phyloP scores from a whole-genome alignment of 495 filamentous ascomycete species.

The Thozetella sp. region DNA sequence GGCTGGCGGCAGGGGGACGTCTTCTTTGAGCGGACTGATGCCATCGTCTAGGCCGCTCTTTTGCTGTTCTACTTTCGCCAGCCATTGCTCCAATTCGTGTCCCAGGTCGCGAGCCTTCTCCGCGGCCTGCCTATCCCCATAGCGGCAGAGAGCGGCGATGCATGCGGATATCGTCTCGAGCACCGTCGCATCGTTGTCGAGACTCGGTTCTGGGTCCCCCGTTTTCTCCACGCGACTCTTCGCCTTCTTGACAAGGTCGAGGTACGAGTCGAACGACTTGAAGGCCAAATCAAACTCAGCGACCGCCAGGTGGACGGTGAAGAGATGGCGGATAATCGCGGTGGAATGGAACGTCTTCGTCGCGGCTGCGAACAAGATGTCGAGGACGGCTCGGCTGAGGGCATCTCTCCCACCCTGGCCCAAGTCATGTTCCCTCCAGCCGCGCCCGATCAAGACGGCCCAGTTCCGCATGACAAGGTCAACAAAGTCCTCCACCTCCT shows the following conservation, averaged over 20 bases:
- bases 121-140: conserved; percentile 71
- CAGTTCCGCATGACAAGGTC: conserved; percentile 83
- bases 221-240: conserved; percentile 80
- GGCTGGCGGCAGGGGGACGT: conserved; percentile 19
- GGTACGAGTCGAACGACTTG: conserved; percentile 85
- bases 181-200: conserved; percentile 77
- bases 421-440: conserved; percentile 77
- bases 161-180: conserved; percentile 77
- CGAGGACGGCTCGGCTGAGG: conserved; percentile 71
- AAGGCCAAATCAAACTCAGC: conserved; percentile 89
- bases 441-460: conserved; percentile 71
- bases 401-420: conserved; percentile 75
- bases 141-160: conserved; percentile 78
- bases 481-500: conserved; percentile 79
- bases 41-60: conserved; percentile 19
- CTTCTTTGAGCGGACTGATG: conserved; percentile 26
- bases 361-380: conserved; percentile 84
- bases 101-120: conserved; percentile 75
- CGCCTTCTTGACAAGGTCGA: conserved; percentile 79
- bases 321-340: conserved; percentile 80
- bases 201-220: conserved; percentile 66
- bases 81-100: conserved; percentile 65
- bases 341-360: conserved; percentile 95
- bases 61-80: conserved; percentile 28
- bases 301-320: conserved; percentile 80